Evolutionary conservation across 331 rosid genomes (phyloP).

Genomic region (Erythrophleum ivorense): DNA sequence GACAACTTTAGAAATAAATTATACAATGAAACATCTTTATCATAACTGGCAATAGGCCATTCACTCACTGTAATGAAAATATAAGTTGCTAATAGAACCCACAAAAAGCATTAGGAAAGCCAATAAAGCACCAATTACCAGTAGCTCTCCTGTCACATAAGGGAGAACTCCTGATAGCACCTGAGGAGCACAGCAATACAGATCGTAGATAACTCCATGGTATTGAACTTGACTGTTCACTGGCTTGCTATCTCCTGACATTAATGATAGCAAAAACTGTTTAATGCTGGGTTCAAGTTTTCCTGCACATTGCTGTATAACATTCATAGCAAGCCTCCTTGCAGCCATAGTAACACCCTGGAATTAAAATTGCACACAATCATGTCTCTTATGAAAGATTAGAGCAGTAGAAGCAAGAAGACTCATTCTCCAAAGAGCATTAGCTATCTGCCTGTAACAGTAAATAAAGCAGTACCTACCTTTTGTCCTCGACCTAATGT

Average conservation of each 20-base stretch:
- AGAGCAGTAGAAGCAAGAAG: conserved; percentile 15
- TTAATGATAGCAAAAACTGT: conserved; percentile 69
- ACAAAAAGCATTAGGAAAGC: conserved; percentile 25
- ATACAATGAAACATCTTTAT: conserved; percentile 26
- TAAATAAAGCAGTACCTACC: conserved; percentile 59
- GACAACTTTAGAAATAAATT: conserved; percentile 22
- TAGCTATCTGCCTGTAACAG: conserved; percentile 35
- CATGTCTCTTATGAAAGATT: conserved; percentile 29
- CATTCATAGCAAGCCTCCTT: conserved; percentile 88
- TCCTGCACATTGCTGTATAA: conserved; percentile 70
- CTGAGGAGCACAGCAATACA: conserved; percentile 86
- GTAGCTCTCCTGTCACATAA: conserved; percentile 78
- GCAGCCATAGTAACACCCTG: conserved; percentile 84
- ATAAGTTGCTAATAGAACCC: conserved; percentile 2
- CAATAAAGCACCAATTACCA: conserved; percentile 60
- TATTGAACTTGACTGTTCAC: conserved; percentile 62
- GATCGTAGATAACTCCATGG: conserved; percentile 80
- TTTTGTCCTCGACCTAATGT: conserved; percentile 74
- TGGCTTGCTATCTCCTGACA: conserved; percentile 77
- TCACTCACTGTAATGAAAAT: conserved; percentile 7
- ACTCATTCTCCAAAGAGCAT: conserved; percentile 14
- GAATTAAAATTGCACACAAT: conserved; percentile 48
- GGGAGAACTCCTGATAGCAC: conserved; percentile 78
- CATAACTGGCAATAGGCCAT: conserved; percentile 18
- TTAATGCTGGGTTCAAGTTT: conserved; percentile 83